phyloP scores from a whole-genome alignment of 75 land plant species.

The Adiantum capillusveneris region DNA sequence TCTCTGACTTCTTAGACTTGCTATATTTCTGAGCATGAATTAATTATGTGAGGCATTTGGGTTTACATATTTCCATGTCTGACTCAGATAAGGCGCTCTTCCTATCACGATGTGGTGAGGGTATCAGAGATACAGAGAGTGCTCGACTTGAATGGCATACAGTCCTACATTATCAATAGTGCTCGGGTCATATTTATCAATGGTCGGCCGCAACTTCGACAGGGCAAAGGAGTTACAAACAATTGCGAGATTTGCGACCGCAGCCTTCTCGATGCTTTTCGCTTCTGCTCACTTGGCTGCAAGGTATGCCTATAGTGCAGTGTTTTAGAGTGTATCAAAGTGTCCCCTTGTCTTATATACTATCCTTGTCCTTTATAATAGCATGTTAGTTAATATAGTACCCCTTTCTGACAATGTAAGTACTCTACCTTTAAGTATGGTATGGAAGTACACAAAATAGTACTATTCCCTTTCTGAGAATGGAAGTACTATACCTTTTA shows the following conservation, averaged over 20 bases:
- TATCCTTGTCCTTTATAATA: no score
- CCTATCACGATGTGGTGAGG: slow-evolving; percentile 67
- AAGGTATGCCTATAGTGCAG: slow-evolving; percentile 34
- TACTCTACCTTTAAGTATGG: no score
- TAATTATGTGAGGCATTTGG: no score
- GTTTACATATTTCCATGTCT: no score
- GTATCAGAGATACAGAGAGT: slow-evolving; percentile 61
- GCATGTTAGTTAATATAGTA: no score
- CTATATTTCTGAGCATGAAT: no score
- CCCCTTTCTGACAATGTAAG: no score
- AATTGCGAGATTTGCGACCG: slow-evolving; percentile 62
- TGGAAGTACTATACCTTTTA: no score
- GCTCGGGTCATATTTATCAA: slow-evolving; percentile 74
- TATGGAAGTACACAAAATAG: no score
- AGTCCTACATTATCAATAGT: slow-evolving; percentile 73
- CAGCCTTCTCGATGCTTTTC: slow-evolving; percentile 51
- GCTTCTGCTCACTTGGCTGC: slow-evolving; percentile 72
- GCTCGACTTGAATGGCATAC: slow-evolving; percentile 49
- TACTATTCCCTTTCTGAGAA: no score
- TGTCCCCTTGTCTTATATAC: no score
- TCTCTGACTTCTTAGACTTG: background rate
- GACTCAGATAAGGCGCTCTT: slow-evolving; percentile 74
- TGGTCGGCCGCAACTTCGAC: slow-evolving; percentile 61
- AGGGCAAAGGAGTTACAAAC: slow-evolving; percentile 62
- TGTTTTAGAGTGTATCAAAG: no score